Base-by-base conservation (phyloP, 176 grass and related monocot genomes). In the Avena insularis region DNA sequence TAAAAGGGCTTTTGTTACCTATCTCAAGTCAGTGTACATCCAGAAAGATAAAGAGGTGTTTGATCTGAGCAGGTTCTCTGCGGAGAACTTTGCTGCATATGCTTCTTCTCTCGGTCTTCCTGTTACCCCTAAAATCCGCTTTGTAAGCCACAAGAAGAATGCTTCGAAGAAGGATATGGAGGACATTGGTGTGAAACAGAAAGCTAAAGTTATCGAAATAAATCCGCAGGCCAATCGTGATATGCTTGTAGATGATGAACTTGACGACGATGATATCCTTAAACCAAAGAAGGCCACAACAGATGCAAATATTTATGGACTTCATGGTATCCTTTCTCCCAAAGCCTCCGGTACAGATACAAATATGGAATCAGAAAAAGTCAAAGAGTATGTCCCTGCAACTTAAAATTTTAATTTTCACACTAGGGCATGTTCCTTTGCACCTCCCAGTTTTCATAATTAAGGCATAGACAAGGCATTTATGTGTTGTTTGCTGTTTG, bases 1-100 rank as follows among this genome's bases (percentile, higher is more conserved):
- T 50, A 95, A 96, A 87, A 95, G 87, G 82, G 87, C 92, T 50
- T 98, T 98, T 85, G 17, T 96, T 33, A 98, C 93, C 31, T 98
- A 96, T 91, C 76, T 98, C 14, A 95, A 86, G 79, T 96, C 93
- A 63, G 79, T 98, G 33, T 85, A 91, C 83, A 65, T 85, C 10
- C 86, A 95, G 33, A 84, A 77, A 40, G 95, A 95, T 78, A 96
- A 92, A 77, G 90, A 92, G 12, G 90, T 96, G 13, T 96, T 98
- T 86, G 93, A 94, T 60, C 84, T 94, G 80, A 94, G 84, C 69
- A 94, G 86, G 49, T 90, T 94, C 79, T 88, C 92, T 20, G 79
- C 89, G 35, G 96, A 98, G 77, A 87, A 89, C 25, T 96, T 92
- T 70, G 85, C 93, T 66, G 93, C 84, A 71, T 98, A 94, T 85